Conservation (phyloP, 2,329 filamentous ascomycete genomes). For the Ampelomyces quisqualis region DNA sequence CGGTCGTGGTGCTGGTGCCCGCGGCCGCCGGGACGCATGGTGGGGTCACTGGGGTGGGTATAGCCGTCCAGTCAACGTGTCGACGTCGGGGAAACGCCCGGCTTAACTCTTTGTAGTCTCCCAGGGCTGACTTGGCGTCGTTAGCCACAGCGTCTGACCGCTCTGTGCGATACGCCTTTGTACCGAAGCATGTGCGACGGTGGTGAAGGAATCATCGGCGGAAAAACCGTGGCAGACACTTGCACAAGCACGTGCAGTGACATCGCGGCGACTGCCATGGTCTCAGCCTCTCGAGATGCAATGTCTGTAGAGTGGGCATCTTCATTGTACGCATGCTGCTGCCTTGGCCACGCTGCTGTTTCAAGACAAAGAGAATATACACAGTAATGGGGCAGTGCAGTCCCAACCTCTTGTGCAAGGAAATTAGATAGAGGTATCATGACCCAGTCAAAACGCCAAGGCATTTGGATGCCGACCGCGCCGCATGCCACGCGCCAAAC, state of each 20-base stretch:
- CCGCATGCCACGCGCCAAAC: constrained; percentile 2
- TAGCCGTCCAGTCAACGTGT: constrained; percentile 13
- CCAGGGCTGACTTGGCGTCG: constrained; percentile 3
- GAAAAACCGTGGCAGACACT: neutral
- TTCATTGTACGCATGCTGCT: constrained; percentile 4
- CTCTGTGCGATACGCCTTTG: constrained; percentile 10
- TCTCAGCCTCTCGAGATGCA: too few species aligned
- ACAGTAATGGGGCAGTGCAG: too few species aligned
- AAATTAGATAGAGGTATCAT: constrained; percentile 14
- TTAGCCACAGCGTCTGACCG: constrained; percentile 19
- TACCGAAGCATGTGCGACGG: constrained; percentile 6
- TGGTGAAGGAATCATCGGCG: neutral
- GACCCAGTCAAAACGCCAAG: constrained; percentile 14
- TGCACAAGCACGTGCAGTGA: neutral
- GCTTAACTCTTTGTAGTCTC: constrained; percentile 1
- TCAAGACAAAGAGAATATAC: constrained; percentile 8
- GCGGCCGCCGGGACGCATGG: constrained; percentile 16
- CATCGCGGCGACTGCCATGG: neutral
- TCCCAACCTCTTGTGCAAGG: constrained; percentile 9
- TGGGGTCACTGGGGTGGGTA: too few species aligned
- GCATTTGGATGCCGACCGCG: constrained; percentile 6
- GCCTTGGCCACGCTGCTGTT: constrained; percentile 2
- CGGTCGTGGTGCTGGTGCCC: constrained; percentile 21
- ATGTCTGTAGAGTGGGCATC: too few species aligned
- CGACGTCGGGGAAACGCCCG: constrained; percentile 9